Conservation (phyloP, 2,329 filamentous ascomycete species). For the Pseudogymnoascus destructans region DNA sequence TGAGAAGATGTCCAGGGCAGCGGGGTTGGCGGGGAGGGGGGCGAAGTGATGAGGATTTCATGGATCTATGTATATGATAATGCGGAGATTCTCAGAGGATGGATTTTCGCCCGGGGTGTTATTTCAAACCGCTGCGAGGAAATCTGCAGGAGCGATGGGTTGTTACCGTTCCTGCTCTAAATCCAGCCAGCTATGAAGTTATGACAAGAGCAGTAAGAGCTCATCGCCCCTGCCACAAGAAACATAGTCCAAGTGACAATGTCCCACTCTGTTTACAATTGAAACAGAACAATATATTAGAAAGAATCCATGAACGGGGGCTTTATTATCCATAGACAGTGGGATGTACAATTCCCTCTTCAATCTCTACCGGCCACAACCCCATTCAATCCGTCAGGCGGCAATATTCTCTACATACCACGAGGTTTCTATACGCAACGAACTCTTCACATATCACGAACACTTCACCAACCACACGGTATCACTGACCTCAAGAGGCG, state of each 20-base stretch:
- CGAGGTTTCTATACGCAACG: not conserved
- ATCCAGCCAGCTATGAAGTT: not conserved
- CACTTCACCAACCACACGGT: not conserved
- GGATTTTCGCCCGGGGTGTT: not conserved
- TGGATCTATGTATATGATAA: not conserved
- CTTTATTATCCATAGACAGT: not conserved
- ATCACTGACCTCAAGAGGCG: not conserved
- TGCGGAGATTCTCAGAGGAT: not conserved
- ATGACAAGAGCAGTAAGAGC: not conserved
- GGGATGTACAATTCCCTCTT: not conserved
- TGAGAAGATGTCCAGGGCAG: conserved; percentile 40
- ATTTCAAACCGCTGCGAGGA: not conserved
- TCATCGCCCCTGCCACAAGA: not conserved
- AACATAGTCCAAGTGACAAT: not conserved
- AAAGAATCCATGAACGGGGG: not conserved
- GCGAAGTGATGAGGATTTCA: conserved; percentile 31
- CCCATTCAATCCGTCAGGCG: not conserved
- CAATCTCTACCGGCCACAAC: not conserved
- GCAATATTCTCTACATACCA: not conserved
- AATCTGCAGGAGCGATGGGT: not conserved
- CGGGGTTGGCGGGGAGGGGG: conserved; percentile 42
- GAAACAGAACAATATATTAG: not conserved
- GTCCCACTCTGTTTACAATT: not conserved
- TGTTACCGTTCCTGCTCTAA: not conserved
- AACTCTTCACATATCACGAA: not conserved